Evolutionary conservation across 2,329 filamentous ascomycete genomes (phyloP).

Genomic region (Calonectria montana): DNA sequence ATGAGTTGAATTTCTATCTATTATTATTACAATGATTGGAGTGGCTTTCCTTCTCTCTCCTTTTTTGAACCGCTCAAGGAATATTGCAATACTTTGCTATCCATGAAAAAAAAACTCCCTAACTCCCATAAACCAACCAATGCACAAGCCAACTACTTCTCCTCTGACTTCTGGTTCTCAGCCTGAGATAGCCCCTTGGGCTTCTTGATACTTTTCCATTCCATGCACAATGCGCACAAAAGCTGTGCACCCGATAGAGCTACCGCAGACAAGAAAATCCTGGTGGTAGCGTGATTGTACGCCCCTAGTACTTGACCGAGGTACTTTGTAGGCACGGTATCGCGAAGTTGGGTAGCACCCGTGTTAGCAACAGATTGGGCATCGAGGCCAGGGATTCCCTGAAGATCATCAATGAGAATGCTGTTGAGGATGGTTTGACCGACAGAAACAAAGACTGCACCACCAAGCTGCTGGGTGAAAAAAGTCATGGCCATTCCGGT

Average conservation of each 20-base stretch:
- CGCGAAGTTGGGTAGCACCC: constrained; percentile 71
- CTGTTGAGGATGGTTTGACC: constrained; percentile 66
- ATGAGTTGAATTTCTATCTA: constrained; percentile 3
- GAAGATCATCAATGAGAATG: constrained; percentile 53
- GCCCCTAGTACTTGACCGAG: constrained; percentile 66
- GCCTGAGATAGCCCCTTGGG: constrained; percentile 21
- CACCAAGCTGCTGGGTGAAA: constrained; percentile 69
- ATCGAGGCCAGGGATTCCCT: constrained; percentile 56
- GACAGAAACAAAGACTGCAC: constrained; percentile 68
- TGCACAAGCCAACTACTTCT: constrained; percentile 21
- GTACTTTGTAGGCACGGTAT: constrained; percentile 60
- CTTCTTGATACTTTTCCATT: constrained; percentile 78
- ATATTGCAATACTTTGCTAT: not conserved
- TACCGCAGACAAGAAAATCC: constrained; percentile 72
- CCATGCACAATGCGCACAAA: constrained; percentile 67
- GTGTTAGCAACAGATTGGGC: constrained; percentile 55
- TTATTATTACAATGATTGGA: constrained; percentile 15
- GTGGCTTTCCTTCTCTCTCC: not conserved
- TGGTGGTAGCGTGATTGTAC: constrained; percentile 73
- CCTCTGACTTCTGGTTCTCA: constrained; percentile 22
- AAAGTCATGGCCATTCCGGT: constrained; percentile 67
- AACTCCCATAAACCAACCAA: not conserved
- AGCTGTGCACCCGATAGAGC: constrained; percentile 67
- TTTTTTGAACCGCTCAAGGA: not conserved
- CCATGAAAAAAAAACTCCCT: not conserved